A percentile compares a stretch with the other conserved stretches of the same genome.
Evolutionary conservation across 2,329 filamentous ascomycete species (phyloP).

Genomic region (Raffaelea albimanens): DNA sequence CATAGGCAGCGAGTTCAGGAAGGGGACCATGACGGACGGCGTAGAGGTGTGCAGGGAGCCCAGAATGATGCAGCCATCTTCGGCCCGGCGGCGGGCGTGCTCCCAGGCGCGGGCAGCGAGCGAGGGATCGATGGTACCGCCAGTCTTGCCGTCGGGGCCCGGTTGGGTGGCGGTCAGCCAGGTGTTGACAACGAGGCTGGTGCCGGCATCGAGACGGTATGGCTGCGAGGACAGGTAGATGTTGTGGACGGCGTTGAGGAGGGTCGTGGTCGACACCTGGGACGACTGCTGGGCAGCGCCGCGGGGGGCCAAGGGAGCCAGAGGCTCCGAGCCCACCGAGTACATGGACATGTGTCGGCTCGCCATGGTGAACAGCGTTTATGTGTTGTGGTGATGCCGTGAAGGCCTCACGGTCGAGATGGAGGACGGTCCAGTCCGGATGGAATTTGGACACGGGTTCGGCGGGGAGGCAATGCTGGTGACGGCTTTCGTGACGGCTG

Average conservation of each 20-base stretch:
- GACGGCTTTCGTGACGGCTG: too few relatives aligned
- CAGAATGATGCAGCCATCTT: slow-evolving; percentile 87
- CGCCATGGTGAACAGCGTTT: slow-evolving; percentile 37
- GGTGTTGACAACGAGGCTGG: slow-evolving; percentile 88
- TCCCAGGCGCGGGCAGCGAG: slow-evolving; percentile 85
- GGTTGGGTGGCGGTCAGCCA: slow-evolving; percentile 76
- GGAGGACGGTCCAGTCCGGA: too few relatives aligned
- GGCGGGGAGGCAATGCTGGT: too few relatives aligned
- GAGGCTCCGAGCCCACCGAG: slow-evolving; percentile 55
- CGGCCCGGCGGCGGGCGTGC: slow-evolving; percentile 85
- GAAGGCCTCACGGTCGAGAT: slow-evolving; percentile 20
- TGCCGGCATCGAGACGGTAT: slow-evolving; percentile 82
- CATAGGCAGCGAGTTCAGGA: slow-evolving; percentile 72
- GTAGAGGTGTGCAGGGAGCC: slow-evolving; percentile 82
- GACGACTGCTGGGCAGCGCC: slow-evolving; percentile 57
- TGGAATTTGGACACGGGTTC: too few relatives aligned
- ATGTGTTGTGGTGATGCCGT: slow-evolving; percentile 11
- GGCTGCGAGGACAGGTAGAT: slow-evolving; percentile 74
- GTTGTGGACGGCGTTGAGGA: slow-evolving; percentile 86
- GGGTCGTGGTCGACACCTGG: slow-evolving; percentile 84
- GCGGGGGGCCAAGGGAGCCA: slow-evolving; percentile 43
- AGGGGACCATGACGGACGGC: slow-evolving; percentile 74
- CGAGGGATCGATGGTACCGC: slow-evolving; percentile 71
- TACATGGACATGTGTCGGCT: slow-evolving; percentile 59
- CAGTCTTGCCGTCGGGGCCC: slow-evolving; percentile 57